phyloP scores from a whole-genome alignment of 2,329 filamentous ascomycete species.

The Raffaelea arxii region DNA sequence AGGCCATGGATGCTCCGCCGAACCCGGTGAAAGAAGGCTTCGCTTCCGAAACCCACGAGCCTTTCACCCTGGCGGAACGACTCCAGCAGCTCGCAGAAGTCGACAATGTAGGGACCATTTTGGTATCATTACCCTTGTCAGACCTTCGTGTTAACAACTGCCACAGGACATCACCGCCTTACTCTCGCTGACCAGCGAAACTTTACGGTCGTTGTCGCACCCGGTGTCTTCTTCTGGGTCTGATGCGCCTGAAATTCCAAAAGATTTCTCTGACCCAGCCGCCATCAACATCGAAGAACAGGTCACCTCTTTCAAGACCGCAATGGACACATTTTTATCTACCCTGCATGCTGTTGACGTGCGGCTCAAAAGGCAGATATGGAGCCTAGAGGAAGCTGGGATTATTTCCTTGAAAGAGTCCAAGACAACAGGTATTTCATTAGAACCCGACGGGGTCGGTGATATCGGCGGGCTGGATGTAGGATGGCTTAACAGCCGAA shows the following conservation, averaged over 20 bases:
- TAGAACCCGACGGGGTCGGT: conserved; percentile 45
- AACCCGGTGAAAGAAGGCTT: not conserved
- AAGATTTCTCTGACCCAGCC: conserved; percentile 7
- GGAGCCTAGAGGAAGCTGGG: conserved; percentile 70
- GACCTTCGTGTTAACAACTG: conserved; percentile 22
- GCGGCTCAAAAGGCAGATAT: conserved; percentile 63
- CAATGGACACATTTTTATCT: conserved; percentile 58
- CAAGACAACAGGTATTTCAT: conserved; percentile 16
- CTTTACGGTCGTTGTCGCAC: conserved; percentile 54
- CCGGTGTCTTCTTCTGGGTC: conserved; percentile 11
- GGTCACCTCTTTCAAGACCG: conserved; percentile 45
- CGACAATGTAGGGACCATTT: conserved; percentile 45
- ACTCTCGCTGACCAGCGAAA: conserved; percentile 40
- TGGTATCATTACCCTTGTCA: not conserved
- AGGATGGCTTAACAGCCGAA: conserved; percentile 81
- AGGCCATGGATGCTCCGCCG: not conserved
- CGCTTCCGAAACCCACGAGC: conserved; percentile 23
- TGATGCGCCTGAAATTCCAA: not conserved
- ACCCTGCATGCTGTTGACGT: conserved; percentile 68
- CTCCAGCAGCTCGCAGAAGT: conserved; percentile 73
- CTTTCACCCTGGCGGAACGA: conserved; percentile 67
- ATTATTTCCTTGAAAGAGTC: conserved; percentile 49
- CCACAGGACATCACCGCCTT: conserved; percentile 36
- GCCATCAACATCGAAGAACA: conserved; percentile 31
- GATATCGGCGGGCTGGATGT: conserved; percentile 62